Percentiles rank a stretch among this genome's conserved stretches.
Evolutionary conservation across 768 basidiomycete species (phyloP).

Genomic region (Terana coerulea): DNA sequence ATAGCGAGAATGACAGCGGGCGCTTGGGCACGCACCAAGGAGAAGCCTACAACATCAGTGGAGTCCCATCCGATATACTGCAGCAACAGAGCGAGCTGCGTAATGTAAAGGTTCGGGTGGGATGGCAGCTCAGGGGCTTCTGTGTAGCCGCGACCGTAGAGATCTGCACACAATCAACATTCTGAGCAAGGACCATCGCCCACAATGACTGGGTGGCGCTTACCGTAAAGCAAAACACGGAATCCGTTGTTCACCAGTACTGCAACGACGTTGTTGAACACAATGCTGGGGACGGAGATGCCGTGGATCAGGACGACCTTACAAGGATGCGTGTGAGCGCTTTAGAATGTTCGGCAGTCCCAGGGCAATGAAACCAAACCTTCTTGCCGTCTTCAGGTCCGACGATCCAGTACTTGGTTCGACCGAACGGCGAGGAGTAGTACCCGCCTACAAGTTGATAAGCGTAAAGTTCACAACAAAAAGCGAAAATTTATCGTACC

Average conservation of each 20-base stretch:
- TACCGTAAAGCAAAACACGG: constrained; percentile 75
- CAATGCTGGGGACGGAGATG: constrained; percentile 66
- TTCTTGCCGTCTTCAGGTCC: constrained; percentile 69
- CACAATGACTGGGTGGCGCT: constrained; percentile 3
- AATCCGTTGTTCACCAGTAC: constrained; percentile 57
- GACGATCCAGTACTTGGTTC: constrained; percentile 63
- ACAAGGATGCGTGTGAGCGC: constrained; percentile 66
- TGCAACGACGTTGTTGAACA: constrained; percentile 72
- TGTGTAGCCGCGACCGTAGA: constrained; percentile 83
- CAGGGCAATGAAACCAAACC: too few species aligned
- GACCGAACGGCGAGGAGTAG: constrained; percentile 60
- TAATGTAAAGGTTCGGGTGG: constrained; percentile 56
- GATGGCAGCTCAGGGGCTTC: constrained; percentile 63
- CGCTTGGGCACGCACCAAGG: constrained; percentile 51
- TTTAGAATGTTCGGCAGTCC: constrained; percentile 50
- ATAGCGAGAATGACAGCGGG: neutral
- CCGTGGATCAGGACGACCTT: constrained; percentile 74
- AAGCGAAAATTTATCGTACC: constrained; percentile 10
- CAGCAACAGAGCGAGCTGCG: constrained; percentile 77
- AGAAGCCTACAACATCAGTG: constrained; percentile 63
- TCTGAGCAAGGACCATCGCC: constrained; percentile 50
- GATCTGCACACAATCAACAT: constrained; percentile 51
- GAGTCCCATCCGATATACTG: constrained; percentile 72
- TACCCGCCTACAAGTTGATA: constrained; percentile 50
- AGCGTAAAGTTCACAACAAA: neutral